A percentile compares a stretch with the other conserved stretches of the same genome.
Evolutionary conservation across 1,284 basidiomycete genomes (phyloP).

Genomic region (Chalciporus sp.): DNA sequence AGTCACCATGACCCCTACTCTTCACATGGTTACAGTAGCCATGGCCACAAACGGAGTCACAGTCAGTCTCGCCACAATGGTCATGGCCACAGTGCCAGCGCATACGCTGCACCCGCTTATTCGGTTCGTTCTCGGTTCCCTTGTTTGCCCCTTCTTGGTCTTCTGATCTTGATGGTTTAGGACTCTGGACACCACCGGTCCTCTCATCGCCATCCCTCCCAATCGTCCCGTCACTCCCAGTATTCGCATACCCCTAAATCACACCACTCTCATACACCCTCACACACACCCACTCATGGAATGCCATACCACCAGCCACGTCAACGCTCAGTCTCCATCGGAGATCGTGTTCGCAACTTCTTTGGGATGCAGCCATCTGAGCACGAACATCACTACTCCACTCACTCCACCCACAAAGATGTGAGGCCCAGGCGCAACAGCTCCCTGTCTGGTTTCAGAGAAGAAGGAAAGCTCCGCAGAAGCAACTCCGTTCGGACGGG

Average conservation of each 20-base stretch:
- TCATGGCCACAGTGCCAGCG: constrained; percentile 5
- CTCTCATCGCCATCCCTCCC: constrained; percentile 15
- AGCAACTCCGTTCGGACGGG: constrained; percentile 21
- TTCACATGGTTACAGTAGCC: not conserved
- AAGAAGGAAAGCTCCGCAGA: constrained; percentile 17
- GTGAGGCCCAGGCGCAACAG: constrained; percentile 26
- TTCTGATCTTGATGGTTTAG: constrained; percentile 7
- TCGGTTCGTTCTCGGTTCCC: too few species aligned
- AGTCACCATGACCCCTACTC: constrained; percentile 4
- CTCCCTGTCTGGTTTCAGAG: constrained; percentile 23
- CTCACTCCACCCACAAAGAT: constrained; percentile 6
- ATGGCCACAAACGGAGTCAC: constrained; percentile 1
- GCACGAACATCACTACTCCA: not conserved
- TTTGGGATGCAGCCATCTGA: constrained; percentile 22
- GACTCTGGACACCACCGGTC: constrained; percentile 15
- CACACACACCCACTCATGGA: constrained; percentile 3
- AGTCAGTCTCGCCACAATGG: constrained; percentile 5
- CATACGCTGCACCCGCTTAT: constrained; percentile 9
- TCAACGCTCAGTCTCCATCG: constrained; percentile 24
- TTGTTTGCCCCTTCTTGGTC: too few species aligned
- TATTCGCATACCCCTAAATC: not conserved
- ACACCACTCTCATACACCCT: constrained; percentile 8
- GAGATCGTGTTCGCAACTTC: constrained; percentile 31
- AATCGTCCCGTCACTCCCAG: constrained; percentile 13
- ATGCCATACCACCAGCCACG: constrained; percentile 6